Percentiles rank a stretch among this genome's conserved stretches.
Evolutionary conservation across 2,329 filamentous ascomycete genomes (phyloP).

Genomic region (Botrytis sinoallii): DNA sequence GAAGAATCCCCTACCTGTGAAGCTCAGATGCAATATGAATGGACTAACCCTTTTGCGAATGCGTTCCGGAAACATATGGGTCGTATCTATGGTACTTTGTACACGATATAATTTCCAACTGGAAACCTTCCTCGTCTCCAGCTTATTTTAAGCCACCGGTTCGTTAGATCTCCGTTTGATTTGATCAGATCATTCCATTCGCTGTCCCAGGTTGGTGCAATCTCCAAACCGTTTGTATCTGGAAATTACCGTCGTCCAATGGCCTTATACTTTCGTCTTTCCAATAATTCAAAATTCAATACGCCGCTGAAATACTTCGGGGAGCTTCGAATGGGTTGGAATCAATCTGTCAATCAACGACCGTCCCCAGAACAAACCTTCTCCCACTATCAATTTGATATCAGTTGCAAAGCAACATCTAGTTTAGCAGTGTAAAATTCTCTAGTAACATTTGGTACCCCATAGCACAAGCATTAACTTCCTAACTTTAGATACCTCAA

Average conservation of each 20-base stretch:
- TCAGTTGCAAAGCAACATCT: neutral
- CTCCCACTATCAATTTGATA: neutral
- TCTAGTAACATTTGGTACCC: neutral
- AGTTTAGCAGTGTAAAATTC: neutral
- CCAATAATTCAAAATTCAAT: neutral
- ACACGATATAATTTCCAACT: neutral
- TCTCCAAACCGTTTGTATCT: slow-evolving; percentile 6
- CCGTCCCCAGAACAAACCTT: neutral
- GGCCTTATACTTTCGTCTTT: neutral
- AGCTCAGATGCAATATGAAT: neutral
- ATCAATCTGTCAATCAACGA: neutral
- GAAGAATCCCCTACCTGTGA: neutral
- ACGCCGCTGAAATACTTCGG: neutral
- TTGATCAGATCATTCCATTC: neutral
- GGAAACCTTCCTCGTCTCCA: slow-evolving; percentile 3
- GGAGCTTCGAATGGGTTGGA: neutral
- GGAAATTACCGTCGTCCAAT: neutral
- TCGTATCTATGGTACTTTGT: neutral
- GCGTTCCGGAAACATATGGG: neutral
- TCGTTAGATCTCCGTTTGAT: neutral
- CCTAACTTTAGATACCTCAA: neutral
- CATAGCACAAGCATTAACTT: neutral
- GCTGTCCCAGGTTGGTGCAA: neutral
- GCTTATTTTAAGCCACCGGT: neutral
- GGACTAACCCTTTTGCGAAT: neutral